Base-by-base conservation (phyloP, 208 protist genomes). In the Leishmania guyanensis region DNA sequence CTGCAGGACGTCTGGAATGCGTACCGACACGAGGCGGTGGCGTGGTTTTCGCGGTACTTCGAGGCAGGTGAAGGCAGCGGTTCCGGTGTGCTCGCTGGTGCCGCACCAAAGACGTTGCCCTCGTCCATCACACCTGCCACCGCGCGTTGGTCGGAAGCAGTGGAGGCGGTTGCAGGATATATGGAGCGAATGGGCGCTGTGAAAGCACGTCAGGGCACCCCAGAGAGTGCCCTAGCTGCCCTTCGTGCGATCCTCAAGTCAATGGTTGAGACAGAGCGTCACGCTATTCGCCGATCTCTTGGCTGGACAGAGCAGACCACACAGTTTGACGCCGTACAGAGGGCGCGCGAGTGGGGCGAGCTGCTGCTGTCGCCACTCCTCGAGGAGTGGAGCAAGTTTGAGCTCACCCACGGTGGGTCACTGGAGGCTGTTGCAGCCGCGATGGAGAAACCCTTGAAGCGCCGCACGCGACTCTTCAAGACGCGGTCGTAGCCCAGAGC, bases 401-500 rank as follows among this genome's bases (percentile, higher is more conserved):
- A 98, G 88, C 89, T 93, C 36, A 86, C 87, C 1, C 83, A 95
- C 60, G 93, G 92, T 10, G 92, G 88, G 51, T 82, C 80, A 46
- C 79, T 89, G 70, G 86, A 91, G 80, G 84, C 84, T 16, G 85
- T 95, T 54, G 78, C 78, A 73, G 84, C 78, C 70, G 87, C 86
- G 33, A 80, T 86, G 39, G 84, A 84, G 78, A 85, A 86, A 65
- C 86, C 89, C 2, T 70, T 71, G 10, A 93, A 90, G 84, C 87
- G 91, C 53, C 92, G 93, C 54, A 95, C 92, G 65, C 84, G 93
- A 9, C 86, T 97, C 26, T 95, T 97, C 79, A 83, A 92, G 54
- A 43, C 33, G 5, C 80, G 83, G 16, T 72, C 70, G 53, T 78
- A 79, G 36, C 20, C 20, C 56, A 22, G 33, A 48, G 33, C 17